Percentiles rank a stretch among this genome's conserved stretches.
Evolutionary conservation across 345 rosid genomes (phyloP).

Genomic region (Cardamine chenopodiifolia): DNA sequence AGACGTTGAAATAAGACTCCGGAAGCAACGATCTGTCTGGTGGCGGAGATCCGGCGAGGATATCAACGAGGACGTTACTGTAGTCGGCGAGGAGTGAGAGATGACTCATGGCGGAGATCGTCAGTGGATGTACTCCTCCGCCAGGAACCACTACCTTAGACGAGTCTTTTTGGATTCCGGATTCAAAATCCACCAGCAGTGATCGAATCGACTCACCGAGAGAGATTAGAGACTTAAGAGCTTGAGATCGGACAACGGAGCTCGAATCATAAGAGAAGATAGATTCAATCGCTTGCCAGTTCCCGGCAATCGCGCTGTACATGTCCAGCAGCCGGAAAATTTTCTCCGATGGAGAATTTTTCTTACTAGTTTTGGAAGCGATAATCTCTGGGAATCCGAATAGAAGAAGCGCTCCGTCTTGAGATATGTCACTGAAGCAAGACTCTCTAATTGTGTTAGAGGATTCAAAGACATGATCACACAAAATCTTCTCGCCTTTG

Average conservation of each 20-base stretch:
- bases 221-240: slow-evolving; percentile 53
- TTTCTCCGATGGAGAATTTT: slow-evolving; percentile 46
- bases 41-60: slow-evolving; percentile 55
- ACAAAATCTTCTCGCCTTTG: slow-evolving; percentile 67
- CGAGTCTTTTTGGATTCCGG: slow-evolving; percentile 56
- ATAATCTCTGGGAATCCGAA: slow-evolving; percentile 61
- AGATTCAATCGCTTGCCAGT: slow-evolving; percentile 63
- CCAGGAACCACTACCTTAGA: slow-evolving; percentile 50
- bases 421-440: slow-evolving; percentile 62
- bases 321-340: slow-evolving; percentile 69
- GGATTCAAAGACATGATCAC: slow-evolving; percentile 70
- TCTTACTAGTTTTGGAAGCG: slow-evolving; percentile 50
- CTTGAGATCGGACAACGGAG: slow-evolving; percentile 52
- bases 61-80: slow-evolving; percentile 56
- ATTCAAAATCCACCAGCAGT: slow-evolving; percentile 53
- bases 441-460: slow-evolving; percentile 60
- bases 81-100: slow-evolving; percentile 67
- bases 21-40: slow-evolving; percentile 44
- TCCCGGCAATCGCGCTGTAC: slow-evolving; percentile 56
- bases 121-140: slow-evolving; percentile 60
- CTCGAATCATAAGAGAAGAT: slow-evolving; percentile 60
- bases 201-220: slow-evolving; percentile 54
- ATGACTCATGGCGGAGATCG: slow-evolving; percentile 52
- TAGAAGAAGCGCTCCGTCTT: slow-evolving; percentile 64
- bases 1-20: slow-evolving; percentile 48